Evolutionary conservation across 2,329 filamentous ascomycete species (phyloP), one percentile per base, ranked within the genome.

Genomic region (Colletotrichum liaoningense): DNA sequence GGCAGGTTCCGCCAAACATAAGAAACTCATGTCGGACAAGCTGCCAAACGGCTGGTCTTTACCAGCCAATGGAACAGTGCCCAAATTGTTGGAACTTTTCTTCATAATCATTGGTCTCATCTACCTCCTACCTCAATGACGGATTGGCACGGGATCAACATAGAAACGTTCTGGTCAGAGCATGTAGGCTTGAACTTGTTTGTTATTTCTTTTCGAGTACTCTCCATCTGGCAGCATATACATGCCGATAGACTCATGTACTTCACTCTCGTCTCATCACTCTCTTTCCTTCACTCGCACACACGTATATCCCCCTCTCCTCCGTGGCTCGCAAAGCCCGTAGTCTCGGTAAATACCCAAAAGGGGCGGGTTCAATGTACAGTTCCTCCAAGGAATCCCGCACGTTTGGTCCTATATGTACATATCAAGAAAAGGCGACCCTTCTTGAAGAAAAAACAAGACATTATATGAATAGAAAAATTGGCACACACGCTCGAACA

Each of bases 401-500:
- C 28, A 38, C 30, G 22, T n/a, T 59, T 46, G 42, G 42, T 52
- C 11, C 3, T 35, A 60, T 73, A 69, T 69, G 7, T 65, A 72
- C 69, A 63, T 19, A 49, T 49, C 42, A 28, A 30, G 30, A 8
- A 24, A 42, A 24, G 24, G 12, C 4, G 14, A 4, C 7, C 7
- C 16, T n/a, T 35, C 22, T 1, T 49, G 30, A 26, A 55, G 7
- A 64, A 69, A 69, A 49, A 35, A 68, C 56, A 68, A 71, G 46
- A 73, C 70, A 73, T 73, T 73, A 73, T 64, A 28, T 60, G 52
- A 64, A 70, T 60, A 52, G 19, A 16, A 55, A 62, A 26, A 55
- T 28, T 35, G 14, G 33, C 63, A 64, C 16, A 69, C 46, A 59
- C 70, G 59, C 70, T 73, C n/a, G 42, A 64, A 46, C 26, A 56